Evolutionary conservation across 140 eudicot genomes (phyloP).

Genomic region (Anethum foeniculum): DNA sequence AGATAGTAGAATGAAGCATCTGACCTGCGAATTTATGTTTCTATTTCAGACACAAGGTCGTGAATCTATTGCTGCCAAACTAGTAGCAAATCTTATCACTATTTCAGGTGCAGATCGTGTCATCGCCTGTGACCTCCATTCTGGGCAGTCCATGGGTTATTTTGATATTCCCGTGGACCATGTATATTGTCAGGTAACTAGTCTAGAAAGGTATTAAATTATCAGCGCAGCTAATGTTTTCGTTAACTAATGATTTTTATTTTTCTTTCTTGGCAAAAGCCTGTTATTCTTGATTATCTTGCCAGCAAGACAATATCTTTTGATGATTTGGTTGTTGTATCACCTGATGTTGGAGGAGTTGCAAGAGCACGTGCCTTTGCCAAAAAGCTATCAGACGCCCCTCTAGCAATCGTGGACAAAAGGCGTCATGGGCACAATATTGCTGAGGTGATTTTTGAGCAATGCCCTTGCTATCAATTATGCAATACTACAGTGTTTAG

Average conservation of each 20-base stretch:
- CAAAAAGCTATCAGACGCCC: slow-evolving; percentile 93
- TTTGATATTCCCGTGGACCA: slow-evolving; percentile 99
- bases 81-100: slow-evolving; percentile 82
- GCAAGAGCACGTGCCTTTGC: slow-evolving; percentile 99
- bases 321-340: slow-evolving; percentile 84
- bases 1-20: neutral
- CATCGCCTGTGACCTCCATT: slow-evolving; percentile 96
- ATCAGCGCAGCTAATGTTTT: neutral
- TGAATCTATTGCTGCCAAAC: slow-evolving; percentile 91
- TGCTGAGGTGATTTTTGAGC: slow-evolving; percentile 58
- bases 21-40: neutral
- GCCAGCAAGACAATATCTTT: slow-evolving; percentile 87
- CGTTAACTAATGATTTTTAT: slow-evolving; percentile 11
- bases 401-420: slow-evolving; percentile 98
- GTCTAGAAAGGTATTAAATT: neutral
- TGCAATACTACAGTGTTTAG: neutral
- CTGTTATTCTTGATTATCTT: slow-evolving; percentile 94
- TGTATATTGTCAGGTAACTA: slow-evolving; percentile 75
- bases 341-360: slow-evolving; percentile 99
- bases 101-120: slow-evolving; percentile 96
- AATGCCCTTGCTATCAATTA: neutral
- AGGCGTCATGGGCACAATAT: slow-evolving; percentile 93
- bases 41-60: slow-evolving; percentile 85
- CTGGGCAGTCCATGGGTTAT: slow-evolving; percentile 98
- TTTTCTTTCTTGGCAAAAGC: slow-evolving; percentile 35